Base-by-base conservation (phyloP, 148 eudicot genomes). In the Silene latifolia region DNA sequence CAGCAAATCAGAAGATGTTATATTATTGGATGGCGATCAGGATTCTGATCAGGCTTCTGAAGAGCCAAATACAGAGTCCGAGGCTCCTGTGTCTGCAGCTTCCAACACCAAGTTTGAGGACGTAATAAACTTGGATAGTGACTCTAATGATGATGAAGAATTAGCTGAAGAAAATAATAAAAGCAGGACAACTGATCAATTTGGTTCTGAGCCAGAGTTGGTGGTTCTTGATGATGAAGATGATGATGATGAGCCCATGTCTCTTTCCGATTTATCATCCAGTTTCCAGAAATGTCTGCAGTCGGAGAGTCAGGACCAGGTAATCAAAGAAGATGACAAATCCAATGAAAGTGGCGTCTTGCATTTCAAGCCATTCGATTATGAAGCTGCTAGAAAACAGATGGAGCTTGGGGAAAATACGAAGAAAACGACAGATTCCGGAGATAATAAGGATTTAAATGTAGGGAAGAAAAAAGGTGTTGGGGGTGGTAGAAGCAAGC, bases 251-350 rank as follows among this genome's bases (percentile, higher is more conserved):
- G 90, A 84, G 71, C 80, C 88, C 5, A 83, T 81, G 84, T 83
- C 98, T 23, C 86, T 96, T 17, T 83, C 91, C 7, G 96, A 90
- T 77, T 82, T 90, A 32, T 89, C 99, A 32, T 84, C 97, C 21
- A 90, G 90, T 81, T 90, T 95, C 74, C 85, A 87, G 63, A 85
- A 88, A 78, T 89, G 97, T 82, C 77, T 92, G 70, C 72, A 86
- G 66, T 66, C 97, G 3, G 20, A 39, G 12, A 82, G 77, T 25
- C 74, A 87, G 69, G 56, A 76, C 39, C 81, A 67, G 73, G 72
- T 71, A 46, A 58, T 63, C 54, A 74, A 81, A 24, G 74, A 39
- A 73, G 46, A 59, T 10, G 72, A 46, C 24, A 76, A 79, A 46
- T 56, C 84, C 12, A 67, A 76, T 59, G 76, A 77, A 56, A 29